Conservation (phyloP, 768 basidiomycete species). For the Lactarius hatsudake region DNA sequence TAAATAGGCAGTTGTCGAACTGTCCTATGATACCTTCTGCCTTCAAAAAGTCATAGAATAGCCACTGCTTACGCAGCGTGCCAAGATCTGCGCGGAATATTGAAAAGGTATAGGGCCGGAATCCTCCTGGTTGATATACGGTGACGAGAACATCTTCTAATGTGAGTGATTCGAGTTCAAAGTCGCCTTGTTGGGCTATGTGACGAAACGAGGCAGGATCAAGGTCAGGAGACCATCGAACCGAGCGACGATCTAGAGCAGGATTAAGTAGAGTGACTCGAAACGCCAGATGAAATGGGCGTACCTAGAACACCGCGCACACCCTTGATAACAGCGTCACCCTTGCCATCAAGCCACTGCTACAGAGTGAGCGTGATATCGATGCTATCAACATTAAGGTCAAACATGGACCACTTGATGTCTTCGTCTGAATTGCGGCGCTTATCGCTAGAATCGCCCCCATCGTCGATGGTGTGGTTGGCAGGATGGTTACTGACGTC, state of each 20-base stretch:
- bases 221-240: conserved; percentile 80
- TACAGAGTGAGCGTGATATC: conserved; percentile 91
- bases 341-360: conserved; percentile 95
- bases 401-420: conserved; percentile 83
- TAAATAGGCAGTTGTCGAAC: conserved; percentile 98
- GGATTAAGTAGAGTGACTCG: background rate
- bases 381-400: conserved; percentile 89
- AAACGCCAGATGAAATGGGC: conserved; percentile 26
- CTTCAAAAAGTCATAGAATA: conserved; percentile 88
- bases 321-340: conserved; percentile 90
- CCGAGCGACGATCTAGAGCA: conserved; percentile 76
- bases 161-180: conserved; percentile 85
- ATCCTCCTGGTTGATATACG: conserved; percentile 89
- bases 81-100: conserved; percentile 92
- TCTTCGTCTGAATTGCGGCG: conserved; percentile 47
- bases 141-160: conserved; percentile 93
- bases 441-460: conserved; percentile 37
- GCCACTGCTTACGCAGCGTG: conserved; percentile 85
- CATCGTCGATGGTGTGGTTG: conserved; percentile 64
- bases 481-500: conserved; percentile 77
- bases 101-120: conserved; percentile 87
- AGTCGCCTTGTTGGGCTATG: conserved; percentile 74
- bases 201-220: conserved; percentile 84
- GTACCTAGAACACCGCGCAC: conserved; percentile 89
- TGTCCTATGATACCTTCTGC: conserved; percentile 97